Evolutionary conservation across 2,329 filamentous ascomycete species (phyloP).

Genomic region (Ilyonectria robusta): DNA sequence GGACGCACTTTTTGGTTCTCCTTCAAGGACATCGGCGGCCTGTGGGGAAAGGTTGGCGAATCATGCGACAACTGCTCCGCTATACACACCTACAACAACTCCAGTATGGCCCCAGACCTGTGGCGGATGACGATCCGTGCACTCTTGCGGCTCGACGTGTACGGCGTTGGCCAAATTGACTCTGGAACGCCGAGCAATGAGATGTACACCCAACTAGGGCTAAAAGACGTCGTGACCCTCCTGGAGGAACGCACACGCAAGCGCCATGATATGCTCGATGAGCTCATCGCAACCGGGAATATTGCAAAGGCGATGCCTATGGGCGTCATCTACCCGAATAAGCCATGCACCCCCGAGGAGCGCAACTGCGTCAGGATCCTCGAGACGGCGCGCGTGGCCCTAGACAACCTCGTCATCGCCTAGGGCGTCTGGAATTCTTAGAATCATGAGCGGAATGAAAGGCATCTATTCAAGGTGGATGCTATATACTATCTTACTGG

Average conservation of each 20-base stretch:
- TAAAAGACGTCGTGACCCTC: constrained; percentile 67
- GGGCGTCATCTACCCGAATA: constrained; percentile 44
- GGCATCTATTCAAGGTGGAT: background rate
- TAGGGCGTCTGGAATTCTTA: constrained; percentile 40
- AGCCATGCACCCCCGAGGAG: constrained; percentile 51
- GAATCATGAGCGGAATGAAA: background rate
- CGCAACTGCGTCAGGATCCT: constrained; percentile 66
- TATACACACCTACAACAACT: constrained; percentile 55
- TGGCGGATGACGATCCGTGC: constrained; percentile 70
- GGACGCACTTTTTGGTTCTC: constrained; percentile 60
- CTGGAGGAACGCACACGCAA: constrained; percentile 66
- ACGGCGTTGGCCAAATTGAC: constrained; percentile 60
- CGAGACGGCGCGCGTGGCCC: constrained; percentile 66
- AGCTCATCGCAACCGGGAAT: constrained; percentile 57
- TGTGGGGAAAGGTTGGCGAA: constrained; percentile 58
- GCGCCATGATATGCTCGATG: constrained; percentile 66
- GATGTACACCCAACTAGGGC: constrained; percentile 58
- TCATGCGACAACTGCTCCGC: constrained; percentile 46
- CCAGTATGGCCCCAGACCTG: constrained; percentile 64
- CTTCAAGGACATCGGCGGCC: constrained; percentile 63
- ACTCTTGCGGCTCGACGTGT: constrained; percentile 70
- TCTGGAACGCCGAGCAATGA: constrained; percentile 29
- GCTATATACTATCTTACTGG: background rate
- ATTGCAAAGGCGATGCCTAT: constrained; percentile 43
- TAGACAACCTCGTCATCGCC: constrained; percentile 69